Evolutionary conservation across 129 eudicot genomes (phyloP), one percentile per base, ranked within the genome.

Genomic region (Escallonia herrerae): DNA sequence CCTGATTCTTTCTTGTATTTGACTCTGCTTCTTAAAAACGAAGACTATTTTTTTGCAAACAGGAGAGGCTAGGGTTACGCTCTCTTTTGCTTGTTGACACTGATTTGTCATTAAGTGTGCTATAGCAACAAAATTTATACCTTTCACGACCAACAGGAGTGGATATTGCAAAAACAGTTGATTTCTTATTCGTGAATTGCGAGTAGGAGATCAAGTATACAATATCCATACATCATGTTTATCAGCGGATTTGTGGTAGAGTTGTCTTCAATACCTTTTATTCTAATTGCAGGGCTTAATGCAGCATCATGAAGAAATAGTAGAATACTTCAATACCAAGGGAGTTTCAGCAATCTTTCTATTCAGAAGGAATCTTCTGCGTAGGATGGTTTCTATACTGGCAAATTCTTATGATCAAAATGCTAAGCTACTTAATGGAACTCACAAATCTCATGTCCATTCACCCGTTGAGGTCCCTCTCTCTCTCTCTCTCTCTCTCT

Each of bases 361-460:
- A 66, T 91, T 91, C 65, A 81, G 97, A 81, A 81, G 95, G 77
- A 91, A 91, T 79, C 95, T 87, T 75, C 74, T 91, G 78, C 88
- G 97, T 15, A 70, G 96, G 60, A 87, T 85, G 95, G 68, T 91
- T 63, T 91, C 97, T 10, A 91, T 87, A 56, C 96, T 85, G 59
- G 97, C 95, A 65, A 91, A 91, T 76, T 77, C 95, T 3, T 91
- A 87, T 77, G 97, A 91, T 69, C 96, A 84, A 67, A 84, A 75
- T 76, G 84, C 82, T 50, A 91, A 87, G 76, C 84, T 83, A 14
- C 80, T 91, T 33, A 85, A 91, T 48, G 97, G 97, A 79, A 87
- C 89, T 10, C 97, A 91, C 76, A 91, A 91, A 76, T 91, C 96
- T 62, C 97, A 91, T 43, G 95, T 85, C 68, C 97, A 91, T 77